phyloP scores from a whole-genome alignment of 2,329 filamentous ascomycete genomes.

The Sporothrix luriei region DNA sequence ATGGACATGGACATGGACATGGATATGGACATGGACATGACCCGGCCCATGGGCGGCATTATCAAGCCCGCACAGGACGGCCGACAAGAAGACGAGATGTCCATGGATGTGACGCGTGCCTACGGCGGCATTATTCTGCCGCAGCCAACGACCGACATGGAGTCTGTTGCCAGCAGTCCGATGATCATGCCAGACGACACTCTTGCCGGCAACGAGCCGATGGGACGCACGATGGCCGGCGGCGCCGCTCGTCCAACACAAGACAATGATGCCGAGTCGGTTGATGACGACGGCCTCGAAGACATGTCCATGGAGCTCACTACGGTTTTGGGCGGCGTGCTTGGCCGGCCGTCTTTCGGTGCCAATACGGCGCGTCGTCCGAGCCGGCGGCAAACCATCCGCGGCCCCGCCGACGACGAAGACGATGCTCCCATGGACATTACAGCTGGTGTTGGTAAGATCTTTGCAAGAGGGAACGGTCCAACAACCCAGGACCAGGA shows the following conservation, averaged over 20 bases:
- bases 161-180: slow-evolving; percentile 38
- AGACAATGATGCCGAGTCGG: slow-evolving; percentile 41
- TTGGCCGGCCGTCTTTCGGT: slow-evolving; percentile 40
- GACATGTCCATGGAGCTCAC: slow-evolving; percentile 82
- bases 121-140: slow-evolving; percentile 75
- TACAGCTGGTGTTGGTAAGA: slow-evolving; percentile 61
- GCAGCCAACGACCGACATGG: slow-evolving; percentile 35
- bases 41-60: slow-evolving; percentile 51
- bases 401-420: slow-evolving; percentile 36
- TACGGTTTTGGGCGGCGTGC: slow-evolving; percentile 62
- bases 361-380: slow-evolving; percentile 33
- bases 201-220: slow-evolving; percentile 51
- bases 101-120: slow-evolving; percentile 89
- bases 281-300: slow-evolving; percentile 54
- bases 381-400: slow-evolving; percentile 37
- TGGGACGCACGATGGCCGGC: slow-evolving; percentile 82
- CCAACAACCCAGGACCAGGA: slow-evolving; percentile 26
- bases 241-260: slow-evolving; percentile 63
- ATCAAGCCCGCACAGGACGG: slow-evolving; percentile 37
- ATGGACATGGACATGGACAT: slow-evolving; percentile 53
- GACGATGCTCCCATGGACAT: slow-evolving; percentile 57
- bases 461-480: slow-evolving; percentile 46
- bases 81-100: slow-evolving; percentile 62
- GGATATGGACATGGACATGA: slow-evolving; percentile 49
- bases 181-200: slow-evolving; percentile 55